A percentile compares a stretch with the other conserved stretches of the same genome.
These are phyloP conservation scores for Nicotiana paniculata DNA, from an alignment of 257 asterid species.

Conservation along the genomic window DNA sequence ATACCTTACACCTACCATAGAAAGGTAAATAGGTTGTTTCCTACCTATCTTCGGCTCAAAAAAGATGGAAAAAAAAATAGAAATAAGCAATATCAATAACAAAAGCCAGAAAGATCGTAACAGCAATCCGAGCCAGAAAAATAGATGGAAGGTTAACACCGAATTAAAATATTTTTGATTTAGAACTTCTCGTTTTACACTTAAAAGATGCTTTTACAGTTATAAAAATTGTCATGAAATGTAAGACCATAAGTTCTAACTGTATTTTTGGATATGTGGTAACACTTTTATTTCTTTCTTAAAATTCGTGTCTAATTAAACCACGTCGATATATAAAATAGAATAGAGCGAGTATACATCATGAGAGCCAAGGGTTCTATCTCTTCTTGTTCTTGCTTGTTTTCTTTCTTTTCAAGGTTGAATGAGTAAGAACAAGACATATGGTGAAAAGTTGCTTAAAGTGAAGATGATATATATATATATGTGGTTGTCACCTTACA, in stretches of 20 bases:
- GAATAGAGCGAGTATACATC: background rate
- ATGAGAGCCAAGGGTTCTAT: background rate
- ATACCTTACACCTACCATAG: too few species aligned
- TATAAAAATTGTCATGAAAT: background rate
- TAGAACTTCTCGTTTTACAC: too few species aligned
- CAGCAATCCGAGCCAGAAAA: too few species aligned
- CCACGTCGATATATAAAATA: background rate
- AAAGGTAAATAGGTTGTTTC: too few species aligned
- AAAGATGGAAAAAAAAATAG: too few species aligned
- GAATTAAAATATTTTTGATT: too few species aligned
- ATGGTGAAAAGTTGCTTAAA: slow-evolving; percentile 35
- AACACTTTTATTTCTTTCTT: background rate
- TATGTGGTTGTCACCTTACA: slow-evolving; percentile 45
- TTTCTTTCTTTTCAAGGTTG: slow-evolving; percentile 42
- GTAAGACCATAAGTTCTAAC: too few species aligned
- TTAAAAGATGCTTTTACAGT: background rate
- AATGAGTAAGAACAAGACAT: slow-evolving; percentile 58
- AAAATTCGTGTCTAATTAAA: background rate
- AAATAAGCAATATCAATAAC: too few species aligned
- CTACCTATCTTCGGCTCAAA: too few species aligned
- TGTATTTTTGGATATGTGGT: background rate
- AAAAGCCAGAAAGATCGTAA: too few species aligned
- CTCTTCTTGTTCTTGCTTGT: slow-evolving; percentile 10
- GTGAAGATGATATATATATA: slow-evolving; percentile 9
- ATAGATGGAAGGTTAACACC: too few species aligned